Evolutionary conservation across 371 early-diverging fungal genomes (phyloP), one percentile per base, ranked within the genome.

Genomic region (Choanephora cucurbitarum): DNA sequence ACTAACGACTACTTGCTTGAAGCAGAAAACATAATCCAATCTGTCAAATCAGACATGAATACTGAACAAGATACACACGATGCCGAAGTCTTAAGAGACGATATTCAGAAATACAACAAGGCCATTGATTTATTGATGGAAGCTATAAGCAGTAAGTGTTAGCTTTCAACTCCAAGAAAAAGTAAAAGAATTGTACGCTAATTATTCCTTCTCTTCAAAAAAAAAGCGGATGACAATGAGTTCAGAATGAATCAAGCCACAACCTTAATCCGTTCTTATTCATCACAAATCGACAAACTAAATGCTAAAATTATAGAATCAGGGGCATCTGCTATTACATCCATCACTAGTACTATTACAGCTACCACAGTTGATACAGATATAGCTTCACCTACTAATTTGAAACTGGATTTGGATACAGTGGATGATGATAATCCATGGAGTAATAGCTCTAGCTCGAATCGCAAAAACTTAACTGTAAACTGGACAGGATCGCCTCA

Each of bases 21-120:
- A 19, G 61, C 52, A 48, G 73, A 76, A 31, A 60, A 59, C 1
- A 60, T 70, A 9, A 64, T 72, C 5, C 64, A 66, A 34, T 19
- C 37, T 51, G 45, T 44, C 11, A 58, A 61, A 49, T 42, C 46
- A 43, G 56, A 45, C 32, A 32, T 32, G 32, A 32, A 32, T 32
- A 6, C 32, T 10, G 32, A 32, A 6, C 10, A 6, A 32, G 32
- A 32, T 10, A 32, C 32, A 32, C 5, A 10, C 10, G 10, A 32
- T 32, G 10, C 32, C 10, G 32, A 32, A 32, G 32, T 32, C 5
- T 32, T 32, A 10, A 5, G 32, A 32, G 2, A 33, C n/a, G 52
- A 39, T 15, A 56, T 23, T 33, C 15, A 23, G 13, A 45, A 55
- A 67, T 22, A 69, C 73, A 43, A 86, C 45, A 48, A 62, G 17